Evolutionary conservation across 1,139 yeast genomes (phyloP), one percentile per base, ranked within the genome.

Genomic region (Pichia kudriavzevii): DNA sequence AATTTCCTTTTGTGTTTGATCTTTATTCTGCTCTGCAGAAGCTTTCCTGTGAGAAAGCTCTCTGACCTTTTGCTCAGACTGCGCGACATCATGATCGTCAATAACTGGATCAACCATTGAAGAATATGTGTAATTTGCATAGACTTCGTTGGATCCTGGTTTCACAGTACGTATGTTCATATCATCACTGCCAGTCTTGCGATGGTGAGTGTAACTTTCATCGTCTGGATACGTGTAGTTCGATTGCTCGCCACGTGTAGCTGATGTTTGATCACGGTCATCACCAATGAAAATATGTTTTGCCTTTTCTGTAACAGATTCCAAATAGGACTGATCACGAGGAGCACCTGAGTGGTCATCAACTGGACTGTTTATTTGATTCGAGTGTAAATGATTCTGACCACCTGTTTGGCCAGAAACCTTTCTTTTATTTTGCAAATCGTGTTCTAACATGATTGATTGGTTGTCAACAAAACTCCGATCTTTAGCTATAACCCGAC

Each of bases 31-130:
- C n/a, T n/a, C n/a, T n/a, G n/a, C n/a, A n/a, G n/a, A n/a, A n/a
- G n/a, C n/a, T 7, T 18, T 18, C 13, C 28, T 27, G 10, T 21
- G 19, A n/a, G 31, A 17, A 11, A 30, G n/a, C 14, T 30, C 31
- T 14, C 16, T 30, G 7, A 38, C 16, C 27, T 28, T 41, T 16
- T 31, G 21, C 10, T 40, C 35, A 6, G 43, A 36, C 15, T 29
- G 26, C 7, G 22, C 34, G 16, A 49, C 40, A 13, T 48, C 49
- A 7, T 30, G 31, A 7, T 39, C 35, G 9, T 34, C 25, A 8
- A 50, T 27, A 19, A 45, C 48, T 1, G 54, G 48, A 29, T 50
- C 53, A 26, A 48, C 50, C 46, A 50, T 24, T 2, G 55, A 48
- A 10, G 45, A 21, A 28, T 51, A 46, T 14, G 36, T 38, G 25